Evolutionary conservation across 495 filamentous ascomycete species (phyloP).

Genomic region (Podospora australis): DNA sequence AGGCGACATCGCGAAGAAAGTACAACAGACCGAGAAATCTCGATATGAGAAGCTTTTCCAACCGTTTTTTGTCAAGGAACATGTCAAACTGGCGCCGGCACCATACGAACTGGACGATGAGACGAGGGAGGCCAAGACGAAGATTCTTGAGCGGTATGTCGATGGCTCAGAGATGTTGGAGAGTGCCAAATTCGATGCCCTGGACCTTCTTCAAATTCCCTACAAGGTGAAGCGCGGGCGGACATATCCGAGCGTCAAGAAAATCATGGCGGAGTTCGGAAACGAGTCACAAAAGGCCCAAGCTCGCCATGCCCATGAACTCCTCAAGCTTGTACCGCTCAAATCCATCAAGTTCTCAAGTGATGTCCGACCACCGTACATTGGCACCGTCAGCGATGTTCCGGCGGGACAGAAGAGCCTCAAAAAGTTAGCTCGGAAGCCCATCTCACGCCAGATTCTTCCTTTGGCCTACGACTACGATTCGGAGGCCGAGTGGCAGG

Average conservation of each 20-base stretch:
- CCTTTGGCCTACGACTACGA: constrained; percentile 90
- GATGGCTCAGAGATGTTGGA: constrained; percentile 27
- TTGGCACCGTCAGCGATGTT: constrained; percentile 69
- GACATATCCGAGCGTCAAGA: constrained; percentile 48
- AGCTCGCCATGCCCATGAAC: constrained; percentile 37
- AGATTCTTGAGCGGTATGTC: constrained; percentile 40
- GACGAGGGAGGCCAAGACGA: constrained; percentile 46
- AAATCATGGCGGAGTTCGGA: constrained; percentile 53
- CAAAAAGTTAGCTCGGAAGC: constrained; percentile 60
- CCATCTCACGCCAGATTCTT: constrained; percentile 55
- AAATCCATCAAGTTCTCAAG: constrained; percentile 78
- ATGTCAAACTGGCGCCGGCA: constrained; percentile 54
- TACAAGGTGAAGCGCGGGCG: constrained; percentile 47
- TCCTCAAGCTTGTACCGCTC: constrained; percentile 57
- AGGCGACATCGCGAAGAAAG: constrained; percentile 12
- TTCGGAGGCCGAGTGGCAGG: constrained; percentile 82
- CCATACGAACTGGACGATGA: constrained; percentile 49
- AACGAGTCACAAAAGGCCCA: constrained; percentile 42
- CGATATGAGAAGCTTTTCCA: constrained; percentile 70
- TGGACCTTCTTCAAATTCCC: constrained; percentile 56
- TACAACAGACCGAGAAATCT: constrained; percentile 32
- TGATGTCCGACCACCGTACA: constrained; percentile 87
- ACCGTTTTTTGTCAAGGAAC: constrained; percentile 66
- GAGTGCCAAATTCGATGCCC: constrained; percentile 41
- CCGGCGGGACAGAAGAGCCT: constrained; percentile 39